Conservation (phyloP, 2,329 filamentous ascomycete species). For the Drechslerella dactyloides region DNA sequence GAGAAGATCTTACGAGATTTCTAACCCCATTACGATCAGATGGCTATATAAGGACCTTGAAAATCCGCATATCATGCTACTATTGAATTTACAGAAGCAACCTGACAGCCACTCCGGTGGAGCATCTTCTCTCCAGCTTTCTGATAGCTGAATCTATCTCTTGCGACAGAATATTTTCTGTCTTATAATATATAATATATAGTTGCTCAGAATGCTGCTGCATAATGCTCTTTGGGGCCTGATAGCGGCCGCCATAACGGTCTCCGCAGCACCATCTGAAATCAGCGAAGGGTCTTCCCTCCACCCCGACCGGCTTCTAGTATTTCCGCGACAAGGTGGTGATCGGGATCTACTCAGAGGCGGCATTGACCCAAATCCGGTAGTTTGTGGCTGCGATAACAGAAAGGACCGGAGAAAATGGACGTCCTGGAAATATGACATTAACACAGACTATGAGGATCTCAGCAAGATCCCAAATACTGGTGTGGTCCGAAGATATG, state of each 20-base stretch:
- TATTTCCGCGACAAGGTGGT: conserved; percentile 5
- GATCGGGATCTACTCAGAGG: not conserved
- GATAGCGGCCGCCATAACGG: not conserved
- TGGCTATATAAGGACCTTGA: too few species aligned
- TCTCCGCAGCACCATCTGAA: not conserved
- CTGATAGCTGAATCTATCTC: too few species aligned
- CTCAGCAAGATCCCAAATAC: conserved; percentile 15
- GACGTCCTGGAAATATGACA: conserved; percentile 21
- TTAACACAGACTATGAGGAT: conserved; percentile 37
- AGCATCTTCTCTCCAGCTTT: too few species aligned
- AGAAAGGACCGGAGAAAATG: conserved; percentile 13
- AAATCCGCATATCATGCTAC: too few species aligned
- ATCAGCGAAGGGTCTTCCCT: not conserved
- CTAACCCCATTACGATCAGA: too few species aligned
- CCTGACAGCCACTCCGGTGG: too few species aligned
- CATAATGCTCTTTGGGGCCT: conserved; percentile 12
- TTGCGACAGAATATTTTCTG: too few species aligned
- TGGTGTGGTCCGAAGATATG: conserved; percentile 58
- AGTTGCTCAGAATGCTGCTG: too few species aligned
- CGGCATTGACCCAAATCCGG: not conserved
- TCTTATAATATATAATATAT: conserved; percentile 1
- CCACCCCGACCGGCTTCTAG: not conserved
- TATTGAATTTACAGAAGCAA: too few species aligned
- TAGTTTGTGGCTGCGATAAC: too few species aligned
- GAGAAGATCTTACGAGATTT: too few species aligned